Conservation (phyloP, 192 early-diverging fungal genomes). For the Geranomyces variabilis region DNA sequence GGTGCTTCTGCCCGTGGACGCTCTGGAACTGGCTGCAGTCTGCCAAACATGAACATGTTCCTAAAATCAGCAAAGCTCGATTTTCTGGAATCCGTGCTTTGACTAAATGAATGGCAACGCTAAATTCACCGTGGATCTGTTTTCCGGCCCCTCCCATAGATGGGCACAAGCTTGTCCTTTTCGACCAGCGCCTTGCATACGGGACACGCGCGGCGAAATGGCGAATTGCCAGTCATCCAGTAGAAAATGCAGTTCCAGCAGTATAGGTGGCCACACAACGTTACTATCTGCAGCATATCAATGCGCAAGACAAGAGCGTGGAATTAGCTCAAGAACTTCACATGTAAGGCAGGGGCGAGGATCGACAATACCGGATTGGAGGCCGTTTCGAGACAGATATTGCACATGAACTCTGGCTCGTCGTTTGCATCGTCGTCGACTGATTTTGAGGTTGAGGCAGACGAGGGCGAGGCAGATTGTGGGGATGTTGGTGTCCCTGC, state of each 20-base stretch:
- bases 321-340: too few species aligned
- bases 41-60: too few species aligned
- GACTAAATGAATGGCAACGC: too few species aligned
- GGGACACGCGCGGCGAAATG: conserved; percentile 43
- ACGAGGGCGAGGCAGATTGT: too few species aligned
- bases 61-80: too few species aligned
- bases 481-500: too few species aligned
- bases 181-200: conserved; percentile 54
- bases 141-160: conserved; percentile 44
- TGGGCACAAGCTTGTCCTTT: conserved; percentile 47
- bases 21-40: conserved; percentile 22
- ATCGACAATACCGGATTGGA: conserved; percentile 44
- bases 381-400: conserved; percentile 46
- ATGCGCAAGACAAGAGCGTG: too few species aligned
- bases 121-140: conserved; percentile 46
- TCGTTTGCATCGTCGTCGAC: background rate
- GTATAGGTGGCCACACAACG: conserved; percentile 56
- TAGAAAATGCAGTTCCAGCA: conserved; percentile 47
- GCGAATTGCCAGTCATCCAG: conserved; percentile 36
- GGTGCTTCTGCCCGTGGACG: conserved; percentile 43
- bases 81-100: conserved; percentile 18
- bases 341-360: too few species aligned
- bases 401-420: conserved; percentile 3
- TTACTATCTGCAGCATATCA: conserved; percentile 32
- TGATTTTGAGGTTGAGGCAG: too few species aligned